Evolutionary conservation across 1,139 yeast species (phyloP).

Genomic region (Magnusiomyces sp.): DNA sequence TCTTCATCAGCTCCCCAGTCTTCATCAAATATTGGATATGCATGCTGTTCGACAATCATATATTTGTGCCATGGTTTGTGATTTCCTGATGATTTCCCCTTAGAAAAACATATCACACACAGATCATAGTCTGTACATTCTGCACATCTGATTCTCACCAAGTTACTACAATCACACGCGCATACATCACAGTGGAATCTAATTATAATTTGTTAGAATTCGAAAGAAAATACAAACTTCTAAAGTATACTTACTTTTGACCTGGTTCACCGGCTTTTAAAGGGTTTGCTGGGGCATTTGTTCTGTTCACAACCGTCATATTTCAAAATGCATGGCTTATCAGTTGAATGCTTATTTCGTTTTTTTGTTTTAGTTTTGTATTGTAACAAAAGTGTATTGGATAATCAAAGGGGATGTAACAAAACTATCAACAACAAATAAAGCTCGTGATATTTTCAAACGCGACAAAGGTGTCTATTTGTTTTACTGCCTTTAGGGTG

Average conservation of each 20-base stretch:
- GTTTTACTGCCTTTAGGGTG: no score
- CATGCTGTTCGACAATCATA: slow-evolving; percentile 84
- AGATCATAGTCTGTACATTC: slow-evolving; percentile 87
- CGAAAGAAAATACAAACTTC: background rate
- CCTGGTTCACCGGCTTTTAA: slow-evolving; percentile 31
- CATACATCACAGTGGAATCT: slow-evolving; percentile 88
- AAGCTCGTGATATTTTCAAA: no score
- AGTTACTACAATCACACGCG: slow-evolving; percentile 84
- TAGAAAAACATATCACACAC: slow-evolving; percentile 93
- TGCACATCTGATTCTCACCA: slow-evolving; percentile 87
- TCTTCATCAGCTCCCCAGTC: slow-evolving; percentile 99
- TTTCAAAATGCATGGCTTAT: background rate
- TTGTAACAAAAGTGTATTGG: no score
- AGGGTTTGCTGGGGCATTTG: slow-evolving; percentile 27
- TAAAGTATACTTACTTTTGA: slow-evolving; percentile 24
- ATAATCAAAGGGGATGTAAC: no score
- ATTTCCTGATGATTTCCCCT: slow-evolving; percentile 69
- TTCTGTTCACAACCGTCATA: slow-evolving; percentile 34
- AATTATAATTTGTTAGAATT: slow-evolving; percentile 1
- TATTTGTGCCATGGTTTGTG: slow-evolving; percentile 96
- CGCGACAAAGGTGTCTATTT: no score
- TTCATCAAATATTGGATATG: slow-evolving; percentile 81
- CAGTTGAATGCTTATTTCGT: background rate
- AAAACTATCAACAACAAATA: no score
- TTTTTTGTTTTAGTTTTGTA: no score